A percentile compares a stretch with the other conserved stretches of the same genome.
Conservation (phyloP, 1,284 basidiomycete genomes). For the Termitomyces sp. region DNA sequence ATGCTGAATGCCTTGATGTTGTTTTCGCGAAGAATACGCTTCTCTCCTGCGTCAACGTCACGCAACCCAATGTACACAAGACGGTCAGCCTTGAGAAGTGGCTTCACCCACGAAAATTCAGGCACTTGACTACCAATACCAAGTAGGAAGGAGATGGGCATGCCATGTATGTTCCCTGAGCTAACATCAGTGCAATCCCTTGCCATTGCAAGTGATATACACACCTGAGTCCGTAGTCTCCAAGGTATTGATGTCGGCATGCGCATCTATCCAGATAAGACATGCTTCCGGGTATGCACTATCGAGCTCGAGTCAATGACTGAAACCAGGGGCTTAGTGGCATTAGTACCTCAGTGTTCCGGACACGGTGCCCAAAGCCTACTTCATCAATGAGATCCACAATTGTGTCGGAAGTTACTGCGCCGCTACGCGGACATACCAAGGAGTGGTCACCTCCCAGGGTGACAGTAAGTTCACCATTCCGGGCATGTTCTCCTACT, state of each 20-base stretch:
- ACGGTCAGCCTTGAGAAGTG: slow-evolving; percentile 64
- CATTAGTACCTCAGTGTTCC: slow-evolving; percentile 66
- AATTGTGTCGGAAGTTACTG: background rate
- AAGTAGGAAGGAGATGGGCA: slow-evolving; percentile 94
- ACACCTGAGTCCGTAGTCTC: slow-evolving; percentile 78
- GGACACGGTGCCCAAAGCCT: slow-evolving; percentile 91
- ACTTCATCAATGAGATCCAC: slow-evolving; percentile 4
- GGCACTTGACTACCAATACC: slow-evolving; percentile 55
- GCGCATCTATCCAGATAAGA: slow-evolving; percentile 92
- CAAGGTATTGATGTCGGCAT: slow-evolving; percentile 93
- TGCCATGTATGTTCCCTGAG: slow-evolving; percentile 92
- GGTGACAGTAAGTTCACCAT: slow-evolving; percentile 83
- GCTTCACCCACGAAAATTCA: slow-evolving; percentile 80
- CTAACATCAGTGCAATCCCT: slow-evolving; percentile 7
- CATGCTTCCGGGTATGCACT: slow-evolving; percentile 73
- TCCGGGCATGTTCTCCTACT: slow-evolving; percentile 71
- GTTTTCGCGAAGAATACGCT: slow-evolving; percentile 80
- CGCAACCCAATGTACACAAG: slow-evolving; percentile 95
- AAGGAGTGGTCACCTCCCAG: slow-evolving; percentile 97
- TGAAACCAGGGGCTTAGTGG: background rate
- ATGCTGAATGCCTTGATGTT: slow-evolving; percentile 95
- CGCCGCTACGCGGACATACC: slow-evolving; percentile 39
- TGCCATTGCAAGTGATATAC: slow-evolving; percentile 15
- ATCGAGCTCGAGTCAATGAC: slow-evolving; percentile 6
- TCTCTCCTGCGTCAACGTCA: slow-evolving; percentile 90